Conservation (phyloP, 1,284 basidiomycete genomes). For the Grifola frondosa region DNA sequence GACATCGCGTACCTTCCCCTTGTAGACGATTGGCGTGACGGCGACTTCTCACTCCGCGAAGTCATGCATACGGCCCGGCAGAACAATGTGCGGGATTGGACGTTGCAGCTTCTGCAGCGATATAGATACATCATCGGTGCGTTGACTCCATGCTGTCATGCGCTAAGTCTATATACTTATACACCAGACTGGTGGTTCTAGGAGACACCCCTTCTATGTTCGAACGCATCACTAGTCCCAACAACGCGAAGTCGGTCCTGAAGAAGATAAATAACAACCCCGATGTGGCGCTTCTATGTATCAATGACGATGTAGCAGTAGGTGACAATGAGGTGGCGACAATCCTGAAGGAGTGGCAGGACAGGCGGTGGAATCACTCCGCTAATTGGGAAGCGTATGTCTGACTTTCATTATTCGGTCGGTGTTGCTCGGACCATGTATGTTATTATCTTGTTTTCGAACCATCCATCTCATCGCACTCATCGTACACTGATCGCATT, state of each 20-base stretch:
- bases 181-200: background rate
- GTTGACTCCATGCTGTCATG: constrained; percentile 3
- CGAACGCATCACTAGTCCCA: constrained; percentile 20
- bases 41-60: constrained; percentile 40
- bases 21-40: constrained; percentile 33
- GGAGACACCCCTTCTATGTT: constrained; percentile 26
- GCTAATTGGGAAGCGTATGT: constrained; percentile 27
- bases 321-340: constrained; percentile 19
- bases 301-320: constrained; percentile 29
- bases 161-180: background rate
- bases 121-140: constrained; percentile 41
- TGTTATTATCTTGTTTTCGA: too few species aligned
- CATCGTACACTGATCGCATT: too few species aligned
- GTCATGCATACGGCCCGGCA: constrained; percentile 34
- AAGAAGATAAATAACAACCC: constrained; percentile 8
- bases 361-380: constrained; percentile 19
- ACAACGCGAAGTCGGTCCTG: constrained; percentile 14
- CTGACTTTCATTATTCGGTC: background rate
- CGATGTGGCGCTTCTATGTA: constrained; percentile 27
- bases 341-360: constrained; percentile 23
- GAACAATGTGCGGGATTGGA: constrained; percentile 39
- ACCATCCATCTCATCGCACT: too few species aligned
- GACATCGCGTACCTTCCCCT: constrained; percentile 41
- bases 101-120: constrained; percentile 41
- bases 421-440: too few species aligned